Conservation (phyloP, 306 rosid species). For the Medicago truncatula region DNA sequence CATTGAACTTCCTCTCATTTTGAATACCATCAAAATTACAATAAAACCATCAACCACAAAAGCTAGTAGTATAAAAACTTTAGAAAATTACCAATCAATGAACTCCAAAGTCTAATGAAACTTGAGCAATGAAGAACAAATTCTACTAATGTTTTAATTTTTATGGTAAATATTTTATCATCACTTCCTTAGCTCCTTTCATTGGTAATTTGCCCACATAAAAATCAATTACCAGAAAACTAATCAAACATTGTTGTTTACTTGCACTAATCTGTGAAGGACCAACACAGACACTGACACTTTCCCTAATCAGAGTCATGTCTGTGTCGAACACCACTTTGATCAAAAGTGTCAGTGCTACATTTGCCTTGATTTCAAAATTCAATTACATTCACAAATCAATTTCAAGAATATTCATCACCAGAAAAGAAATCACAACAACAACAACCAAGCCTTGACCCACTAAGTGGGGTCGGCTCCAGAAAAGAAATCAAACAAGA, state of each 20-base stretch:
- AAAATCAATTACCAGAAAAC: background rate
- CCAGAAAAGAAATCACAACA: conserved; percentile 16
- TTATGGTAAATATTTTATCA: background rate
- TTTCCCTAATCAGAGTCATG: no score
- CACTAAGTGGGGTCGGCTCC: no score
- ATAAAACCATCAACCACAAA: conserved; percentile 7
- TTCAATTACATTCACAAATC: background rate
- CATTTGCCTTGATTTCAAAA: no score
- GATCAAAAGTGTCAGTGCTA: no score
- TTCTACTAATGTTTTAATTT: background rate
- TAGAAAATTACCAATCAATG: background rate
- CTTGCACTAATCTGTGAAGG: background rate
- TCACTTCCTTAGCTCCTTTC: background rate
- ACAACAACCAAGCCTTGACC: no score
- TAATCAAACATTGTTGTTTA: background rate
- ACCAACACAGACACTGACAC: no score
- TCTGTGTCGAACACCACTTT: no score
- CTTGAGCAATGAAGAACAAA: conserved; percentile 2
- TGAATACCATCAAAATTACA: background rate
- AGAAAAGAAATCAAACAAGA: background rate
- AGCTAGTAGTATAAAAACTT: conserved; percentile 7
- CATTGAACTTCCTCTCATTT: background rate
- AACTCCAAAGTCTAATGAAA: background rate
- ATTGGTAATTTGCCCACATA: background rate
- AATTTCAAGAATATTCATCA: background rate